phyloP scores from a whole-genome alignment of 257 asterid genomes.

The Striga asiatica region DNA sequence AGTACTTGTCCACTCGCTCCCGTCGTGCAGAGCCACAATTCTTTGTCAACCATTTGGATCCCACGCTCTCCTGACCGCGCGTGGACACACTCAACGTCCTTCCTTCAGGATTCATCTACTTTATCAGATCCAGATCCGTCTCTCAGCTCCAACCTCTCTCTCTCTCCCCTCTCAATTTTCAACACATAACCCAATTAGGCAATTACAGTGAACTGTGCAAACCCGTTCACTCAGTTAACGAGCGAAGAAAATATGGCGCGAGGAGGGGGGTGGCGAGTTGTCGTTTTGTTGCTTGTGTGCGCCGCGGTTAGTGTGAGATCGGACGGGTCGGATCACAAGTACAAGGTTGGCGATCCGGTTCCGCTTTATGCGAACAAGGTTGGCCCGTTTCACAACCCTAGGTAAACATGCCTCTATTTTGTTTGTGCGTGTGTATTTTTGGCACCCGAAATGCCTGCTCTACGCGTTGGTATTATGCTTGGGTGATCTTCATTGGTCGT shows the following conservation, averaged over 20 bases:
- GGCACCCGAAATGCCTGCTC: neutral
- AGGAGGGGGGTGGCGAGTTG: slow-evolving; percentile 24
- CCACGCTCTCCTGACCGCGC: slow-evolving; percentile 21
- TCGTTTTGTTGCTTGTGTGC: slow-evolving; percentile 23
- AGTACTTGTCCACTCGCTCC: too few relatives aligned
- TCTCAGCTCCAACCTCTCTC: neutral
- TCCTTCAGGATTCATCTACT: slow-evolving; percentile 16
- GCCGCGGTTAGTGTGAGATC: slow-evolving; percentile 29
- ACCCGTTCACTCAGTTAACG: too few relatives aligned
- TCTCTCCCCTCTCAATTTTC: too few relatives aligned
- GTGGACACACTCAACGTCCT: neutral
- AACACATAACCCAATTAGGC: too few relatives aligned
- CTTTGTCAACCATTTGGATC: slow-evolving; percentile 11
- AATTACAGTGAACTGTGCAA: too few relatives aligned
- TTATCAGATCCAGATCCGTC: slow-evolving; percentile 24
- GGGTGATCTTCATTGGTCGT: neutral
- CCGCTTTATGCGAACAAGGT: slow-evolving; percentile 84
- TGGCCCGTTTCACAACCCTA: slow-evolving; percentile 83
- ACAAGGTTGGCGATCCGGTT: slow-evolving; percentile 57
- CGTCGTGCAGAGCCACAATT: slow-evolving; percentile 9
- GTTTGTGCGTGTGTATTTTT: too few relatives aligned
- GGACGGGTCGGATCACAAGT: slow-evolving; percentile 72
- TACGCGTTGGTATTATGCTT: neutral
- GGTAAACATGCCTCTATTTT: slow-evolving; percentile 14
- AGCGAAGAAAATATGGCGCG: too few relatives aligned